Percentiles rank a stretch among this genome's conserved stretches.
These are phyloP conservation scores for Gastrolobium bilobum DNA, from an alignment of 306 rosid species.

Conservation along the genomic window DNA sequence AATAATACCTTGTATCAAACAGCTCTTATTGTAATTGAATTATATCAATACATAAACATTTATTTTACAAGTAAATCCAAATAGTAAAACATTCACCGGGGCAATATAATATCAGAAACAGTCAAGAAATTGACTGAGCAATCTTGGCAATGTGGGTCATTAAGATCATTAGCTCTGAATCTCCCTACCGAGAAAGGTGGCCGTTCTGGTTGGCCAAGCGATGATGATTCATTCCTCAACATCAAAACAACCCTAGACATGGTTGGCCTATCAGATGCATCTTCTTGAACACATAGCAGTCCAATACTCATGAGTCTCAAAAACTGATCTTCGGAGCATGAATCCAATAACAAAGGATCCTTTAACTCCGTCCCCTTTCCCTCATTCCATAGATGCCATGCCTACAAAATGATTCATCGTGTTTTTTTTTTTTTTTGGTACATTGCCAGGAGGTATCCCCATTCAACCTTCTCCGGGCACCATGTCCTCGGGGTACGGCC, in stretches of 20 bases:
- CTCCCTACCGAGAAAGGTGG: slow-evolving; percentile 57
- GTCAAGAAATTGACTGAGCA: slow-evolving; percentile 48
- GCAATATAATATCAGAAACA: slow-evolving; percentile 46
- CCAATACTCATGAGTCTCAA: slow-evolving; percentile 55
- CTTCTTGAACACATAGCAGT: slow-evolving; percentile 63
- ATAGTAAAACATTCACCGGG: slow-evolving; percentile 27
- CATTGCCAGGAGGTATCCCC: too few species aligned
- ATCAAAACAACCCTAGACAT: slow-evolving; percentile 58
- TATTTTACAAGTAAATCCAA: background rate
- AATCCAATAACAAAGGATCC: slow-evolving; percentile 54
- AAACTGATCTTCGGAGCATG: slow-evolving; percentile 49
- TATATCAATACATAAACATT: background rate
- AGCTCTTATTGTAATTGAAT: background rate
- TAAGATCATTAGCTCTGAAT: background rate
- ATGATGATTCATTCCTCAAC: slow-evolving; percentile 51
- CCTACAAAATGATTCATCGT: slow-evolving; percentile 43
- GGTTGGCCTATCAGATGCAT: slow-evolving; percentile 61
- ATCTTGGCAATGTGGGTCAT: background rate
- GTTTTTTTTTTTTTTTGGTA: too few species aligned
- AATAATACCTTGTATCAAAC: too few species aligned
- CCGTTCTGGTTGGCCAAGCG: slow-evolving; percentile 43
- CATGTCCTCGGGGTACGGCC: too few species aligned
- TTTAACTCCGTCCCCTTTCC: slow-evolving; percentile 50
- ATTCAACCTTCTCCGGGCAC: too few species aligned
- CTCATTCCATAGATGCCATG: slow-evolving; percentile 59